These are phyloP conservation scores for Gliomastix tumulicola DNA, from an alignment of 2,329 filamentous ascomycete species.

Conservation along the genomic window DNA sequence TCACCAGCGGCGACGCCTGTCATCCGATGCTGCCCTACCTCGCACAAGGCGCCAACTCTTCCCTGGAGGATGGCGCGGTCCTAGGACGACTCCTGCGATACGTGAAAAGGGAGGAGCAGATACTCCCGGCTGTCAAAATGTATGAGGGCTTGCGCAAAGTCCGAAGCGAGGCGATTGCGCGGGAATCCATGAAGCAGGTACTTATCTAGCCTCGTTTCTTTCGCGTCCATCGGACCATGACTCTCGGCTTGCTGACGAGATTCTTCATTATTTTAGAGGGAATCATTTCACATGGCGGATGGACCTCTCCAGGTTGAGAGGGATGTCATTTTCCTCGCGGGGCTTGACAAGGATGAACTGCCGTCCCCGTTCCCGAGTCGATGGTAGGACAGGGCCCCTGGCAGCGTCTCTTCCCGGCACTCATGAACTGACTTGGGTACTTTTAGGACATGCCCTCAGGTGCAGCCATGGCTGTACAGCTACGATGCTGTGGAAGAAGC, in stretches of 20 bases:
- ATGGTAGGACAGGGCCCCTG: too few species aligned
- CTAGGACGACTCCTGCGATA: conserved; percentile 50
- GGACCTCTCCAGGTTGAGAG: conserved; percentile 50
- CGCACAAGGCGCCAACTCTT: conserved; percentile 61
- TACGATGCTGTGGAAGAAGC: conserved; percentile 55
- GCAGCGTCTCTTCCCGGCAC: conserved; percentile 44
- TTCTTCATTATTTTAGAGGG: conserved; percentile 25
- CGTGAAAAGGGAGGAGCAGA: conserved; percentile 34
- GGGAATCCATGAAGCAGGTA: conserved; percentile 50
- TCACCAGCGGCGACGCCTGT: conserved; percentile 48
- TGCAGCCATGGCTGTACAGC: conserved; percentile 58
- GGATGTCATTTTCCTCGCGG: conserved; percentile 51
- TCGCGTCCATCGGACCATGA: too few species aligned
- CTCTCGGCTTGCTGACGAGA: neutral
- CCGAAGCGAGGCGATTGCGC: conserved; percentile 45
- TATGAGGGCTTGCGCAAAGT: conserved; percentile 41
- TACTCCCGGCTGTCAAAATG: conserved; percentile 33
- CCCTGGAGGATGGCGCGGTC: conserved; percentile 62
- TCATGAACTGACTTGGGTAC: conserved; percentile 39
- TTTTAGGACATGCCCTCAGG: conserved; percentile 59
- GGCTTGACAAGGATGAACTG: too few species aligned
- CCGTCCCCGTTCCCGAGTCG: too few species aligned
- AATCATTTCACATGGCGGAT: conserved; percentile 44
- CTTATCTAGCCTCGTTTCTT: too few species aligned
- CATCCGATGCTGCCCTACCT: conserved; percentile 59